phyloP scores from a whole-genome alignment of 2,329 filamentous ascomycete genomes.

The Aureobasidium sp. region DNA sequence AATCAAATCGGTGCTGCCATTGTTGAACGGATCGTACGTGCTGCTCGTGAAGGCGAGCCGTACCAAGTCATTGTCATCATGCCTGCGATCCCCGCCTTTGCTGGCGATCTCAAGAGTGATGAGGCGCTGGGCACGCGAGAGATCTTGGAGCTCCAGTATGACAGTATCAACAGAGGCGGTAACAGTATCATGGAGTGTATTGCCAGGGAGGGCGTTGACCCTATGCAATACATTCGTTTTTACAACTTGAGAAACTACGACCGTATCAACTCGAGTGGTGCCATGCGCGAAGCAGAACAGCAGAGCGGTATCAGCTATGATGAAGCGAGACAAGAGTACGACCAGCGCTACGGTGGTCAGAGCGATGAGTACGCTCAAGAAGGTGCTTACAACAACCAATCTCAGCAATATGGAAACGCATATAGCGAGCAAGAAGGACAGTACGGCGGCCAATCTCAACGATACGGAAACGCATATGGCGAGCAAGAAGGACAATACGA shows the following conservation, averaged over 20 bases:
- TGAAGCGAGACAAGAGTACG: conserved; percentile 56
- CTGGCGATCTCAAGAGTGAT: conserved; percentile 68
- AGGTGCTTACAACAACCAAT: conserved; percentile 1
- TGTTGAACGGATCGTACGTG: conserved; percentile 68
- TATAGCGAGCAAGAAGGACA: conserved; percentile 24
- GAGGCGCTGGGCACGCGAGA: conserved; percentile 69
- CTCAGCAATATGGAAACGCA: conserved; percentile 18
- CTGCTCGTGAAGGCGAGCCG: conserved; percentile 55
- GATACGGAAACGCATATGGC: conserved; percentile 23
- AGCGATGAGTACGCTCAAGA: conserved; percentile 29
- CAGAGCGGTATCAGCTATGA: conserved; percentile 62
- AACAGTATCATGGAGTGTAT: conserved; percentile 71
- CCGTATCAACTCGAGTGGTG: conserved; percentile 63
- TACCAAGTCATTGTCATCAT: conserved; percentile 74
- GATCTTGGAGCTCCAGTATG: conserved; percentile 85
- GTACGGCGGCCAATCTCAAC: not conserved
- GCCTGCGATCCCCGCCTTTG: conserved; percentile 74
- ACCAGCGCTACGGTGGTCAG: conserved; percentile 42
- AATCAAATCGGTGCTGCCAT: conserved; percentile 76
- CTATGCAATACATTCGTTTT: conserved; percentile 68
- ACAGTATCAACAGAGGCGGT: conserved; percentile 69
- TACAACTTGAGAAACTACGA: conserved; percentile 83
- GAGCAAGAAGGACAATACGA: conserved; percentile 21
- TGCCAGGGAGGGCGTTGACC: conserved; percentile 58
- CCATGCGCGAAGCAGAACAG: conserved; percentile 55